Evolutionary conservation across 1,139 yeast genomes (phyloP), one percentile per base, ranked within the genome.

Genomic region (Protomyces pachydermus): DNA sequence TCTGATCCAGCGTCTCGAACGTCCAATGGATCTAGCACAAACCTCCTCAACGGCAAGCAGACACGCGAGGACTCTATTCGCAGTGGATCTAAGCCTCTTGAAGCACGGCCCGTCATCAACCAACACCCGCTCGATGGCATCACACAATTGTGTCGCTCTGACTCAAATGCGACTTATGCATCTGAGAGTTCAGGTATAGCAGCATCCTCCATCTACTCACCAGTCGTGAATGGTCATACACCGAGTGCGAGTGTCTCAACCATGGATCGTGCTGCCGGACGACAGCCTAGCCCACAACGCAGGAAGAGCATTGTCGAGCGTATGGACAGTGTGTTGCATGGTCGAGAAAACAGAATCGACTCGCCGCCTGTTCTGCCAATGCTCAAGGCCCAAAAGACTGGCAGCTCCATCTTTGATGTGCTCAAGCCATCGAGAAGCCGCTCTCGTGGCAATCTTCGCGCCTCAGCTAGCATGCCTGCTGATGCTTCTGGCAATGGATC

Each of bases 351-450:
- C 0, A 46, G 38, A 10, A 12, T 38, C 9, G 52, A 51, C 42
- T 25, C 23, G 12, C 10, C 42, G 5, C 55, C 48, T 4, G 18
- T 52, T 1, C 18, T 38, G 14, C 42, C 42, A 42, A 50, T 51
- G 12, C 56, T 58, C 18, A 58, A 58, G 18, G 62, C 62, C 8
- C 62, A 58, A 16, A 51, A 37, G 50, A 60, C 58, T 16, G 64
- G 58, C 23, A 32, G 52, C 16, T 54, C 64, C 38, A 60, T 54
- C 9, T 54, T 69, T 68, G 20, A 69, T 70, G 9, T 74, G 71
- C 67, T 74, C 76, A 18, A 69, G 69, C 57, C 69, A 71, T 23
- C 73, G 75, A 5, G 70, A 74, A 1, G 67, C 71, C 14, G 72
- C 75, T 10, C 70, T 71, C 53, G 53, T 3, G 12, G 18, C 34